phyloP scores from a whole-genome alignment of 345 rosid genomes.

The Carallia brachiata region DNA sequence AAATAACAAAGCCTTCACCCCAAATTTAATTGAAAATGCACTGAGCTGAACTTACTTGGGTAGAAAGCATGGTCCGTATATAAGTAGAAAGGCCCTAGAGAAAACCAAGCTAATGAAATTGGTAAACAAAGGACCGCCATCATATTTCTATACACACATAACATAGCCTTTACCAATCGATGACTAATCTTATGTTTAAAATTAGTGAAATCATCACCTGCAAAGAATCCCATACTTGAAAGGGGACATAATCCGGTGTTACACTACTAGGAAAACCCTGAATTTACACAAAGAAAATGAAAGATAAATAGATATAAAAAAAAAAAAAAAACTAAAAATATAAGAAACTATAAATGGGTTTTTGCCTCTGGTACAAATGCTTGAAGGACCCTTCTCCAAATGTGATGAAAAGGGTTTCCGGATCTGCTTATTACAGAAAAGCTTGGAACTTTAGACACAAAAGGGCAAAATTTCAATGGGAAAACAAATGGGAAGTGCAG shows the following conservation, averaged over 20 bases:
- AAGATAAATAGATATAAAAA: background rate
- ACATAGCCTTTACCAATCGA: too few relatives aligned
- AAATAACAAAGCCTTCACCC: too few relatives aligned
- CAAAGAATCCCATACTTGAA: conserved; percentile 89
- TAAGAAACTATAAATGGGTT: background rate
- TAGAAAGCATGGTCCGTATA: conserved; percentile 94
- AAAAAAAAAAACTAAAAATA: background rate
- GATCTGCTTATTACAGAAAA: conserved; percentile 34
- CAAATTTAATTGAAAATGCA: background rate
- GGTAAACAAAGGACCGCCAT: background rate
- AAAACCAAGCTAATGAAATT: conserved; percentile 6
- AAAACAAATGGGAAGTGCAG: background rate
- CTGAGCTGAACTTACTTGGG: conserved; percentile 53
- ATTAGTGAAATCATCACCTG: conserved; percentile 45
- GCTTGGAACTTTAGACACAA: background rate
- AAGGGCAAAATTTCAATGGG: conserved; percentile 7
- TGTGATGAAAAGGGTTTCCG: conserved; percentile 58
- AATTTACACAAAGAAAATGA: conserved; percentile 3
- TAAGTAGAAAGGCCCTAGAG: conserved; percentile 83
- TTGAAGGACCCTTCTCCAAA: conserved; percentile 78
- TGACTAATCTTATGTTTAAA: too few relatives aligned
- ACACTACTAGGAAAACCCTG: conserved; percentile 92
- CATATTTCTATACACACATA: too few relatives aligned
- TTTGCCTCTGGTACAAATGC: conserved; percentile 91
- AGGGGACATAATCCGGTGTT: conserved; percentile 80